These are phyloP conservation scores for Candida ovalis DNA, from an alignment of 805 yeast genomes.

Conservation along the genomic window DNA sequence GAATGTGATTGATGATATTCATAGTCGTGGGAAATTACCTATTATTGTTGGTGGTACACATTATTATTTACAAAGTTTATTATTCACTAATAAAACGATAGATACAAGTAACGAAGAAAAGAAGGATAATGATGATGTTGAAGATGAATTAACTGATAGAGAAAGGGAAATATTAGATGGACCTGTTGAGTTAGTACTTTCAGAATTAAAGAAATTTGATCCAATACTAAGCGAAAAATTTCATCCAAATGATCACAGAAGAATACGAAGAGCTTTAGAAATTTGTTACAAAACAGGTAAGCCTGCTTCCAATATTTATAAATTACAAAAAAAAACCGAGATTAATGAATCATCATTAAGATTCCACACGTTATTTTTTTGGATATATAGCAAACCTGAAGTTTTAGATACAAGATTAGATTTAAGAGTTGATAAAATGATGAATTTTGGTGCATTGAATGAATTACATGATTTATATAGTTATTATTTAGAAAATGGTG, in stretches of 20 bases:
- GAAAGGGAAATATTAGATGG: conserved; percentile 50
- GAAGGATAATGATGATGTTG: conserved; percentile 7
- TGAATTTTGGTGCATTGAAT: conserved; percentile 58
- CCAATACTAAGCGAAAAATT: conserved; percentile 74
- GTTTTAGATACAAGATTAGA: conserved; percentile 65
- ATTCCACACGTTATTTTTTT: conserved; percentile 64
- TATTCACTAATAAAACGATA: conserved; percentile 68
- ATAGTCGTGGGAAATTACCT: conserved; percentile 67
- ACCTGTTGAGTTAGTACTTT: conserved; percentile 46
- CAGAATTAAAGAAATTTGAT: conserved; percentile 50
- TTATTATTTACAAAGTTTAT: conserved; percentile 76
- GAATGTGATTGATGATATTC: conserved; percentile 58
- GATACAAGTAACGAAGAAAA: conserved; percentile 25
- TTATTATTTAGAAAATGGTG: conserved; percentile 34
- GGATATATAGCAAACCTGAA: conserved; percentile 72
- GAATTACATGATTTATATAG: conserved; percentile 64
- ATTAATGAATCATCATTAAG: conserved; percentile 45
- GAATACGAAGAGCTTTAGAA: conserved; percentile 78
- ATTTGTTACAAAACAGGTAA: conserved; percentile 65
- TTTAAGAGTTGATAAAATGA: conserved; percentile 79
- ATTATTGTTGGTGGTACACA: conserved; percentile 96
- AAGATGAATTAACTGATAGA: conserved; percentile 28
- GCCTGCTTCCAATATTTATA: conserved; percentile 68
- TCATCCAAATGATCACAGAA: conserved; percentile 85
- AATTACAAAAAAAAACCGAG: conserved; percentile 47